Base-by-base conservation (phyloP, 2,329 filamentous ascomycete genomes). In the Aspergillus sp. region DNA sequence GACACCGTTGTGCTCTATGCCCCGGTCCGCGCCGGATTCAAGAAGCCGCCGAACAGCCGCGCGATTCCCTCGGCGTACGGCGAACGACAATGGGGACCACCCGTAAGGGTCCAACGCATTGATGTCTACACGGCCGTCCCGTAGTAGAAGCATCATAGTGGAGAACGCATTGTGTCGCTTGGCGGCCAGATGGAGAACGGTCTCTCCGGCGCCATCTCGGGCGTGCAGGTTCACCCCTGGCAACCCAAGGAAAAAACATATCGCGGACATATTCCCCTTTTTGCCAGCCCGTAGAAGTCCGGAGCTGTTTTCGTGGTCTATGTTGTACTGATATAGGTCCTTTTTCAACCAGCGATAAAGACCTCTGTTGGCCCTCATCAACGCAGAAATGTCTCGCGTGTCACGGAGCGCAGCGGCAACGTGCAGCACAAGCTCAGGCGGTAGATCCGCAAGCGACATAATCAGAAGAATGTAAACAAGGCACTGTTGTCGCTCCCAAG, bases 201-300 rank as follows among this genome's bases (percentile, higher is more conserved):
- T 53, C 50, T 53, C 22, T 53, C 39, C 40, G 40, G 50, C 24
- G n/a, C 24, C 50, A 27, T 53, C 37, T 53, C 37, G 40, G 40
- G 24, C 15, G 11, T 53, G 50, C 50, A 53, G 17, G 50, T 53
- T n/a, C 50, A 53, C 50, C 40, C 50, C 17, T 53, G 50, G 12
- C 24, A 53, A 27, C 6, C 50, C 17, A 27, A 53, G 50, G 2
- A 53, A 53, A 53, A 22, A 53, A 33, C 37, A 53, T 53, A 27
- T 44, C 22, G 50, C 50, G 40, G 50, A 53, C 13, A 53, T 5
- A 42, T 30, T 53, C 40, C 40, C 39, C 44, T 15, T 33, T 53
- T 30, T 42, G 17, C 20, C 50, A 19, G 50, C 50, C 19, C 27
- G 50, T 22, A 40, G 11, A 53, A 53, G 50, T 17, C 50, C 39